These are phyloP conservation scores for Penicillium freii DNA, from an alignment of 2,329 filamentous ascomycete genomes.

Conservation along the genomic window DNA sequence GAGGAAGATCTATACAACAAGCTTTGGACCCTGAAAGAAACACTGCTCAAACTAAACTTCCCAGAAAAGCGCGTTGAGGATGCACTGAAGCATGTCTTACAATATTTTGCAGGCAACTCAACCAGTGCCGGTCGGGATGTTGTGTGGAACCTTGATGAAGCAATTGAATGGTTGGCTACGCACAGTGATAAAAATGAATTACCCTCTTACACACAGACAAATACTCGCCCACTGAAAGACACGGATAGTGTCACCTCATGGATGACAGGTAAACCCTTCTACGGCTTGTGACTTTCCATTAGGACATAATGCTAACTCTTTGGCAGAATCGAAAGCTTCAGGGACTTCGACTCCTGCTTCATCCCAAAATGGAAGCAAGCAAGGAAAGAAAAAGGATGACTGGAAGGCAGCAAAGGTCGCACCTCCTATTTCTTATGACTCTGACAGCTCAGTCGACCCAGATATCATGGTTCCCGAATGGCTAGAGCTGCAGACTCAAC, in stretches of 20 bases:
- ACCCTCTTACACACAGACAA: conserved; percentile 63
- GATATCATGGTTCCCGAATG: conserved; percentile 74
- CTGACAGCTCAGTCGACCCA: conserved; percentile 69
- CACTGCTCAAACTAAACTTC: conserved; percentile 68
- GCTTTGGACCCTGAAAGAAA: conserved; percentile 80
- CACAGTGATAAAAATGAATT: conserved; percentile 68
- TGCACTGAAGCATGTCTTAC: conserved; percentile 64
- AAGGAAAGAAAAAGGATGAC: conserved; percentile 27
- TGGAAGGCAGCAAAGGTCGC: conserved; percentile 27
- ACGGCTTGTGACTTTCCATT: conserved; percentile 9
- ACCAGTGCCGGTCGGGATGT: conserved; percentile 57
- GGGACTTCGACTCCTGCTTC: conserved; percentile 28
- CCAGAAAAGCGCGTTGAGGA: conserved; percentile 60
- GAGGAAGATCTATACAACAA: conserved; percentile 78
- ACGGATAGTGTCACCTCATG: conserved; percentile 35
- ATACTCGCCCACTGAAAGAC: conserved; percentile 29
- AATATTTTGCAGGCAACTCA: conserved; percentile 63
- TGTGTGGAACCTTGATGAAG: conserved; percentile 83
- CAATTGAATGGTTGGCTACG: conserved; percentile 84
- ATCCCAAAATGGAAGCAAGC: conserved; percentile 24
- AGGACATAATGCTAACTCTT: conserved; percentile 27
- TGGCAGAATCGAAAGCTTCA: conserved; percentile 31
- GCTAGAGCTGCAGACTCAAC: conserved; percentile 67
- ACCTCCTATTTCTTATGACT: conserved; percentile 34
- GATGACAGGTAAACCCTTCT: conserved; percentile 35